Percentiles rank a stretch among this genome's conserved stretches.
Conservation (phyloP, 164 flowering plant species). For the Protea cynaroides region DNA sequence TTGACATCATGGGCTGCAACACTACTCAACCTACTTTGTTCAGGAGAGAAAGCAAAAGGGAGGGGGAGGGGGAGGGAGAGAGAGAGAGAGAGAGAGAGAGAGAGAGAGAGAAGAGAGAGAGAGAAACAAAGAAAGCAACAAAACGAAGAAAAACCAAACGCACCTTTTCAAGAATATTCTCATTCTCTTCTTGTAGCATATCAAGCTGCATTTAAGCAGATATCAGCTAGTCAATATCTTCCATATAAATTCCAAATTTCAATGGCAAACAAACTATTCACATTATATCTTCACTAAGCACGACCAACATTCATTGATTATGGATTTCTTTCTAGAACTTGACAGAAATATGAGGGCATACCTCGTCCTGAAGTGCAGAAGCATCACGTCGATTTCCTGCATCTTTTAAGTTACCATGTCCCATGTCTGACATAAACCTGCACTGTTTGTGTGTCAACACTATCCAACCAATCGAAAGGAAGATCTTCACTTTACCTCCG, state of each 20-base stretch:
- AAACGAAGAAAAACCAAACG: constrained; percentile 8
- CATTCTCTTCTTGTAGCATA: constrained; percentile 95
- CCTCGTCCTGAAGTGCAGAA: constrained; percentile 73
- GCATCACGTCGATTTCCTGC: constrained; percentile 52
- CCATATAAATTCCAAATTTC: not conserved
- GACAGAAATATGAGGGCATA: constrained; percentile 14
- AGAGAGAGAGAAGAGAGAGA: not conserved
- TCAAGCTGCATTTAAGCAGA: constrained; percentile 67
- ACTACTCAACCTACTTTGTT: not conserved
- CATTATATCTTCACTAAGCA: not conserved
- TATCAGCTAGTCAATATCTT: constrained; percentile 12
- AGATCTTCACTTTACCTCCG: too few relatives aligned
- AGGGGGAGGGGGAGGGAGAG: too few relatives aligned
- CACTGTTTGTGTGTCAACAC: not conserved
- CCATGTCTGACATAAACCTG: constrained; percentile 41
- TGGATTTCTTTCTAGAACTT: not conserved
- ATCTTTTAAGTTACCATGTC: constrained; percentile 33
- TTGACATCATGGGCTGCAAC: not conserved
- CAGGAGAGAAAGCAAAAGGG: too few relatives aligned
- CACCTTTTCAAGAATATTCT: constrained; percentile 70
- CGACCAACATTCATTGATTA: not conserved
- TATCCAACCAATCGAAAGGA: not conserved
- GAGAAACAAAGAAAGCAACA: too few relatives aligned
- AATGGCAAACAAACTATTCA: not conserved
- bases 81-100: too few relatives aligned